Conservation (phyloP, 768 basidiomycete genomes). For the Leccinum subgranulosum region DNA sequence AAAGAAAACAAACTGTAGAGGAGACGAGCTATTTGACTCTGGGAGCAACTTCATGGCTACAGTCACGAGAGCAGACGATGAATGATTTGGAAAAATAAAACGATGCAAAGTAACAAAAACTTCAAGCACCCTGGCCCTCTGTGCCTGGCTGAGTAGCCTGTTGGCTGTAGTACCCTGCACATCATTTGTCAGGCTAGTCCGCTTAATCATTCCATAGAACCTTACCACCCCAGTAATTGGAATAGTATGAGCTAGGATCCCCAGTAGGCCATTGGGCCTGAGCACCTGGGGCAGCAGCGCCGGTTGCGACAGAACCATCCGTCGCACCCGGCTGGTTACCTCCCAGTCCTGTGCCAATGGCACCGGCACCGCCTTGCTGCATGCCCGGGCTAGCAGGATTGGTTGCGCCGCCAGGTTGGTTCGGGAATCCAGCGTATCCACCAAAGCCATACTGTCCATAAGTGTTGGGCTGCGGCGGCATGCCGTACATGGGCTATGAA, state of each 20-base stretch:
- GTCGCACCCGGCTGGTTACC: constrained; percentile 55
- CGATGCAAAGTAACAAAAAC: constrained; percentile 21
- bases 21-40: constrained; percentile 18
- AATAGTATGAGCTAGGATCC: constrained; percentile 74
- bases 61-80: constrained; percentile 30
- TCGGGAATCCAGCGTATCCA: constrained; percentile 70
- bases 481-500: constrained; percentile 80
- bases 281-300: constrained; percentile 51
- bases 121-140: constrained; percentile 45
- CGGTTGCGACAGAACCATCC: constrained; percentile 47
- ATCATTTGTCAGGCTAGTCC: constrained; percentile 14
- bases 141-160: constrained; percentile 61
- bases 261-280: constrained; percentile 77
- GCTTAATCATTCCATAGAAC: neutral
- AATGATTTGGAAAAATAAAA: constrained; percentile 23
- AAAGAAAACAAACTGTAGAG: constrained; percentile 22
- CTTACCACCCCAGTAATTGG: constrained; percentile 83
- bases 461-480: constrained; percentile 78
- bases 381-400: constrained; percentile 39
- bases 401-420: constrained; percentile 51
- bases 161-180: constrained; percentile 77
- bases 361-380: constrained; percentile 56
- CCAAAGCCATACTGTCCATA: constrained; percentile 77
- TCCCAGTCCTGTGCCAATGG: constrained; percentile 53
- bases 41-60: constrained; percentile 30